Evolutionary conservation across 441 rosid species (phyloP), one percentile per base, ranked within the genome.

Genomic region (Cnidoscolus chayamansa): DNA sequence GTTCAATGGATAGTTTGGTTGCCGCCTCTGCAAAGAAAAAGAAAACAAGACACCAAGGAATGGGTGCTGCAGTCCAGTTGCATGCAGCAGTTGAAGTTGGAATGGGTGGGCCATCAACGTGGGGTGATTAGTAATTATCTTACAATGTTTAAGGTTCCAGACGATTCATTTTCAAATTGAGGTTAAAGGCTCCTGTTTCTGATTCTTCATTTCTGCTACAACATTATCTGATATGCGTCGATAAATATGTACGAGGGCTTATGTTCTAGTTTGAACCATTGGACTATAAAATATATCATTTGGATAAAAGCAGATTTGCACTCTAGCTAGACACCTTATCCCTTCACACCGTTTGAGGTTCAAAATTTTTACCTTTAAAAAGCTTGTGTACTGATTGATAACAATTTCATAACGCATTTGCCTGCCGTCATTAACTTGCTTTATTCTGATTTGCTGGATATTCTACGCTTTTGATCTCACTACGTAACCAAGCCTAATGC

Each of bases 71-170:
- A 65, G 63, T 61, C 17, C 77, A 78, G 68, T 71, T 85, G 72
- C 59, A 86, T 17, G 65, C 57, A 11, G 84, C 71, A 7, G 69
- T 72, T 37, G 92, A 90, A 80, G 78, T 92, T 59, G 97, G 98
- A 20, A 77, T 88, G 81, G 98, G 97, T 13, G 98, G 97, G 2
- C 80, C 82, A 31, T 59, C 63, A 13, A 59, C 63, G 4, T 59
- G 63, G 63, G 63, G n/a, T 12, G 63, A 59, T 57, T 12, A 20
- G 15, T 59, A 37, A 59, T 59, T 10, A 31, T 31, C 31, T 30
- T 59, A 11, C 43, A 58, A 10, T 13, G 16, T 31, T 59, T 6
- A 15, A 30, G 37, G 16, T 7, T 59, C 37, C 3, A 25, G 30
- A 13, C 17, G 40, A 59, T 30, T 59, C 17, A 59, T 59, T 11